These are phyloP conservation scores for Nannizziopsis arthrosporioides DNA, from an alignment of 2,329 filamentous ascomycete genomes.

Conservation along the genomic window DNA sequence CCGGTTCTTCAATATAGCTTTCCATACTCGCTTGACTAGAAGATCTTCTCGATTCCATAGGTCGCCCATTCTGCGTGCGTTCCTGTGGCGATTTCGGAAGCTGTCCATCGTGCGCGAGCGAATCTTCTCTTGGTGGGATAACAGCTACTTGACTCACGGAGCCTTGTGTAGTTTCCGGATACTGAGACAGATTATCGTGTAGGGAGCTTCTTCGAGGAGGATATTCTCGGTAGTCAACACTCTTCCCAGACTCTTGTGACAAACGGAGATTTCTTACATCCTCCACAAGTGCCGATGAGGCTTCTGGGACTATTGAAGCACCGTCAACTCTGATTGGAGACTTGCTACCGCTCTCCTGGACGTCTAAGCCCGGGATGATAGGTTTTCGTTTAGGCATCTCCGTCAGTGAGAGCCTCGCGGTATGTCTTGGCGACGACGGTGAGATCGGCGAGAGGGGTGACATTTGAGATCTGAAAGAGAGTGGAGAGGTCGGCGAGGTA, in stretches of 20 bases:
- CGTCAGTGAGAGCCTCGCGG: constrained; percentile 15
- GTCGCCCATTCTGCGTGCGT: constrained; percentile 17
- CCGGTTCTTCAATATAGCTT: constrained; percentile 4
- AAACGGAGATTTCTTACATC: constrained; percentile 14
- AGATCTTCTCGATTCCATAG: constrained; percentile 18
- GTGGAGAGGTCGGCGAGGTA: constrained; percentile 1
- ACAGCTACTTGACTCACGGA: constrained; percentile 11
- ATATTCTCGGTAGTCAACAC: background rate
- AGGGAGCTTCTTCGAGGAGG: constrained; percentile 3
- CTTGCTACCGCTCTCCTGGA: constrained; percentile 19
- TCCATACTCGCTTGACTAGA: constrained; percentile 28
- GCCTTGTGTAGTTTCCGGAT: constrained; percentile 4
- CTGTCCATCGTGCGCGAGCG: background rate
- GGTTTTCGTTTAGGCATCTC: constrained; percentile 20
- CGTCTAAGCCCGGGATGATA: constrained; percentile 14
- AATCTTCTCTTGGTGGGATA: constrained; percentile 13
- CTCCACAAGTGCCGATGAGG: constrained; percentile 23
- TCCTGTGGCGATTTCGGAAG: background rate
- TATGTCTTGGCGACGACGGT: constrained; percentile 18
- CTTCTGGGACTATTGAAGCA: constrained; percentile 19
- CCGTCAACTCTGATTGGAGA: constrained; percentile 28
- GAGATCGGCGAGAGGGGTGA: constrained; percentile 14
- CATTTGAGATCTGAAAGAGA: no score
- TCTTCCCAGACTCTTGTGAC: constrained; percentile 10
- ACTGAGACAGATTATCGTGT: background rate